These are phyloP conservation scores for Arthrobotrys iridis DNA, from an alignment of 2,329 filamentous ascomycete species.

Conservation along the genomic window DNA sequence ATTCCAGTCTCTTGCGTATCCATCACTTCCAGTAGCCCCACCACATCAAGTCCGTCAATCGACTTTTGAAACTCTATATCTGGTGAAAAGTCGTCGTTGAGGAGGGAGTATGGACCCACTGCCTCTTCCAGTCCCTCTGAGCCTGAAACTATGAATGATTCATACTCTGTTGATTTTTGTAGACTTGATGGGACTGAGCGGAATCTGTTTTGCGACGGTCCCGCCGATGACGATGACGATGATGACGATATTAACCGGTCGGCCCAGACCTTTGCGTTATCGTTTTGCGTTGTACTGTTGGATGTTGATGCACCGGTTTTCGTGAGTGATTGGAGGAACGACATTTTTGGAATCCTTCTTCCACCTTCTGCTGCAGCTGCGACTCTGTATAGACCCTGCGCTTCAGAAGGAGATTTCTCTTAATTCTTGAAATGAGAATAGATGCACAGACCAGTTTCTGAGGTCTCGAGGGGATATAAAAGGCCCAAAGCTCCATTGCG, in stretches of 20 bases:
- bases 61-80: constrained; percentile 53
- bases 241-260: constrained; percentile 12
- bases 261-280: constrained; percentile 33
- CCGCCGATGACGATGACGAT: constrained; percentile 16
- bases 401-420: no score
- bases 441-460: no score
- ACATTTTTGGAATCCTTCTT: no score
- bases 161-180: constrained; percentile 19
- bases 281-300: constrained; percentile 51
- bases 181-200: neutral
- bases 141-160: constrained; percentile 2
- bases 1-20: constrained; percentile 40
- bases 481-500: neutral
- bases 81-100: constrained; percentile 23
- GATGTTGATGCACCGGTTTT: constrained; percentile 38
- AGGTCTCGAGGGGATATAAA: neutral
- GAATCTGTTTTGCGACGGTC: constrained; percentile 1
- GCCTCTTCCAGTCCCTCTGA: neutral
- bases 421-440: no score
- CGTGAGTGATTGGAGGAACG: constrained; percentile 36
- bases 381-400: no score
- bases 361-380: no score
- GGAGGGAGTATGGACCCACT: constrained; percentile 45
- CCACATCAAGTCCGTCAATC: constrained; percentile 46
- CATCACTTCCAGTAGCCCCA: constrained; percentile 47